Conservation (phyloP, 2,329 filamentous ascomycete species). For the Fusarium napiforme region DNA sequence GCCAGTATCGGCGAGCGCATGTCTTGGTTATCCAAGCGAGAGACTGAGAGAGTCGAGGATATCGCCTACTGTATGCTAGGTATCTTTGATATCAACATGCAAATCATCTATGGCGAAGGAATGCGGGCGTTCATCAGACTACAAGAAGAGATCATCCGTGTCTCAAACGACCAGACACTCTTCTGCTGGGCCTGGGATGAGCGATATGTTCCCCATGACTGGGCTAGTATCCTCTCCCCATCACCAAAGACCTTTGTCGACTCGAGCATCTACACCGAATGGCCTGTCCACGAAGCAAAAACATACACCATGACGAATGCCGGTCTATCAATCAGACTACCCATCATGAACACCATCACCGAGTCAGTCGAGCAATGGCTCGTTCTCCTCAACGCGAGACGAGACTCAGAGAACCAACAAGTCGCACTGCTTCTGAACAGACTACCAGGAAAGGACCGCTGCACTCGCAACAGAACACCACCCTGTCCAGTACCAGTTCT, state of each 20-base stretch:
- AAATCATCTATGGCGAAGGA: slow-evolving; percentile 21
- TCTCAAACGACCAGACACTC: slow-evolving; percentile 17
- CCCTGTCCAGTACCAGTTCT: background rate
- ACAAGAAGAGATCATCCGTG: slow-evolving; percentile 24
- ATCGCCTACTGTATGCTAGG: slow-evolving; percentile 26
- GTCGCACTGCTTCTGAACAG: slow-evolving; percentile 9
- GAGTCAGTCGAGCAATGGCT: slow-evolving; percentile 26
- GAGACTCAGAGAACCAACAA: slow-evolving; percentile 20
- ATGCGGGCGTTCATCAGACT: slow-evolving; percentile 15
- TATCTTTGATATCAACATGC: slow-evolving; percentile 30
- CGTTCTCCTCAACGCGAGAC: slow-evolving; percentile 14
- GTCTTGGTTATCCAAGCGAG: slow-evolving; percentile 17
- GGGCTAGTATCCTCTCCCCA: slow-evolving; percentile 13
- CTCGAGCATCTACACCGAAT: slow-evolving; percentile 17
- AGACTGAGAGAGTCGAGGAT: slow-evolving; percentile 12
- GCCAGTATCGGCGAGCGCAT: slow-evolving; percentile 22
- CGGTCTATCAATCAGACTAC: slow-evolving; percentile 8
- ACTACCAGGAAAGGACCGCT: slow-evolving; percentile 15
- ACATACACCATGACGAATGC: slow-evolving; percentile 24
- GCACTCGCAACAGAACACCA: slow-evolving; percentile 11
- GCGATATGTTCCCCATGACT: slow-evolving; percentile 14
- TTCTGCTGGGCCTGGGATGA: slow-evolving; percentile 27
- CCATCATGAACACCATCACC: slow-evolving; percentile 22
- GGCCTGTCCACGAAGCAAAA: slow-evolving; percentile 22
- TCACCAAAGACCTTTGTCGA: slow-evolving; percentile 16